These are phyloP conservation scores for Athelia psychrophila DNA, from an alignment of 1,284 basidiomycete genomes.

Conservation along the genomic window DNA sequence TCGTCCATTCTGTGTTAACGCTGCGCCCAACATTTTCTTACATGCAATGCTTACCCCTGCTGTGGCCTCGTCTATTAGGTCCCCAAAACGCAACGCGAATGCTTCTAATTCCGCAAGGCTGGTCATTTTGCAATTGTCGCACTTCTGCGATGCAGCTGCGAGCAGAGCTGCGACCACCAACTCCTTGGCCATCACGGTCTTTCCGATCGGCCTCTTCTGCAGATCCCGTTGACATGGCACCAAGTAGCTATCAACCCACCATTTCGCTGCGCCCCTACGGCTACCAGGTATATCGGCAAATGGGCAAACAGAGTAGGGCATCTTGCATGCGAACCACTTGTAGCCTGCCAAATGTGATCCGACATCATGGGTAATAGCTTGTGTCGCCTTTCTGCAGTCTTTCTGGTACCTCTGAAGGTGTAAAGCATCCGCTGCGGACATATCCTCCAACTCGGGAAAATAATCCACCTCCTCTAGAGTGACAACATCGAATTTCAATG, in stretches of 20 bases:
- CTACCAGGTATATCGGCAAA: not conserved
- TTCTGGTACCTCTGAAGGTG: constrained; percentile 19
- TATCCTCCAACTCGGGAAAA: constrained; percentile 17
- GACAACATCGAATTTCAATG: constrained; percentile 9
- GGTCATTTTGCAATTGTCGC: not conserved
- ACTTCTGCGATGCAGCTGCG: not conserved
- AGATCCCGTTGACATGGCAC: not conserved
- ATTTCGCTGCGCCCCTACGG: no score
- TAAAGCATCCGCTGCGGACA: constrained; percentile 14
- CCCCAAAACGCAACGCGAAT: no score
- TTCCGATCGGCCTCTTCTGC: not conserved
- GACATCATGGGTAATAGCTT: no score
- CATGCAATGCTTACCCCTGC: no score
- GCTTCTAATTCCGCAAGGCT: no score
- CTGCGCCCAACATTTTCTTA: no score
- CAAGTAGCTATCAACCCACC: not conserved
- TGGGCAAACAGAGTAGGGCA: not conserved
- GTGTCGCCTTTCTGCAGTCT: constrained; percentile 15
- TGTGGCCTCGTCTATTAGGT: no score
- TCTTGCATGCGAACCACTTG: not conserved
- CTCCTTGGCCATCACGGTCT: not conserved
- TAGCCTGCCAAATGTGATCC: not conserved
- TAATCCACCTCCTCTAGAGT: constrained; percentile 8
- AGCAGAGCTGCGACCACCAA: not conserved
- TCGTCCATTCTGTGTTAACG: no score